These are phyloP conservation scores for Gastroboletus turbinatus DNA, from an alignment of 1,284 basidiomycete genomes.

Conservation along the genomic window DNA sequence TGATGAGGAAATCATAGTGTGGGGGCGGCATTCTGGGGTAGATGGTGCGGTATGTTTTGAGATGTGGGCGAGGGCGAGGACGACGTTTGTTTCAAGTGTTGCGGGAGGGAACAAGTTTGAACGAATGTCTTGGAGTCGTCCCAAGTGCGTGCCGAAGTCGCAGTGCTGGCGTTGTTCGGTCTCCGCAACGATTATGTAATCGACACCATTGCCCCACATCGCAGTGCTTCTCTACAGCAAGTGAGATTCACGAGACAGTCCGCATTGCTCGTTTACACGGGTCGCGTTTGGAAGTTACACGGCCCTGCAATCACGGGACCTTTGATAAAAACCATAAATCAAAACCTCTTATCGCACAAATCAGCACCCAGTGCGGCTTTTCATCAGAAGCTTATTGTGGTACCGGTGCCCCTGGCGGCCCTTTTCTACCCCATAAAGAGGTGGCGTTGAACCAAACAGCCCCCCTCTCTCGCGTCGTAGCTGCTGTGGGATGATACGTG, in stretches of 20 bases:
- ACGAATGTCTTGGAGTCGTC: neutral
- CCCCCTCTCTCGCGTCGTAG: neutral
- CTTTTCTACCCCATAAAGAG: neutral
- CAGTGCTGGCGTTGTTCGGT: neutral
- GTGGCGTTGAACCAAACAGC: neutral
- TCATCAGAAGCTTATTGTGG: conserved; percentile 3
- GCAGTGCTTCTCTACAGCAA: neutral
- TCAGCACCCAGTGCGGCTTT: neutral
- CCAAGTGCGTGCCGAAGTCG: neutral
- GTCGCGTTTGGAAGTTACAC: neutral
- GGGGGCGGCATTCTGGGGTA: conserved; percentile 68
- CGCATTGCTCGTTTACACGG: too few relatives aligned
- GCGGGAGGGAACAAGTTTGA: neutral
- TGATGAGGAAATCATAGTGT: conserved; percentile 92
- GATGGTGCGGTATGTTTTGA: neutral
- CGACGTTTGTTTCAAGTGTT: neutral
- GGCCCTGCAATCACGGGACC: too few relatives aligned
- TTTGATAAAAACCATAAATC: neutral
- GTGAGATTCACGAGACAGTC: neutral
- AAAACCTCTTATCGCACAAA: conserved; percentile 5
- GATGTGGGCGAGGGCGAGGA: neutral
- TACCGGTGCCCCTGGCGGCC: neutral
- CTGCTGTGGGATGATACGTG: neutral
- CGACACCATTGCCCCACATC: neutral
- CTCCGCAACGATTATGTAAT: conserved; percentile 30